Percentiles rank a stretch among this genome's conserved stretches.
Evolutionary conservation across 2,329 filamentous ascomycete species (phyloP).

Genomic region (Ophiosphaerella herpotricha): DNA sequence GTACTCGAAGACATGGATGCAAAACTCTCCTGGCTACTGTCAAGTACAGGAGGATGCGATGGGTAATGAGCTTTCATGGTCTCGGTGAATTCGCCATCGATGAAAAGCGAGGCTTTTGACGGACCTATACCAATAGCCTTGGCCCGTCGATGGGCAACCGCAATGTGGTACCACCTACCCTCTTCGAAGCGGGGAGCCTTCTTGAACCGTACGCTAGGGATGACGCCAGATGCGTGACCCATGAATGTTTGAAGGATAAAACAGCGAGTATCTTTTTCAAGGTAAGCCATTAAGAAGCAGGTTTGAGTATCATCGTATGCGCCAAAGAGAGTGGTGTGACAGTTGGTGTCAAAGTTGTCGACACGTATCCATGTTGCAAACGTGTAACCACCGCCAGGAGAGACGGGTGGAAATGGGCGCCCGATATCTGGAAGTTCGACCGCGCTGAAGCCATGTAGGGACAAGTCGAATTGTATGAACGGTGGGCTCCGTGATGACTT

Average conservation of each 20-base stretch:
- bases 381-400: slow-evolving; percentile 78
- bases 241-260: slow-evolving; percentile 97
- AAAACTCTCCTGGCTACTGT: slow-evolving; percentile 69
- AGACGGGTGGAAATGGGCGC: slow-evolving; percentile 79
- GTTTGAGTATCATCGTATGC: slow-evolving; percentile 90
- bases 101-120: slow-evolving; percentile 83
- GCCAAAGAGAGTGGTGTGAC: slow-evolving; percentile 94
- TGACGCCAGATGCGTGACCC: slow-evolving; percentile 64
- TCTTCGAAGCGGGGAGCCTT: slow-evolving; percentile 78
- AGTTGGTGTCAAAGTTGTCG: slow-evolving; percentile 79
- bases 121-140: slow-evolving; percentile 67
- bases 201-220: slow-evolving; percentile 93
- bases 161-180: slow-evolving; percentile 89
- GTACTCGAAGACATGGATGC: slow-evolving; percentile 65
- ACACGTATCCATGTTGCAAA: slow-evolving; percentile 88
- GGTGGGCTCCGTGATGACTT: slow-evolving; percentile 76
- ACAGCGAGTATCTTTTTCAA: slow-evolving; percentile 91
- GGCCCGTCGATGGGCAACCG: slow-evolving; percentile 79
- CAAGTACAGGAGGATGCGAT: slow-evolving; percentile 68
- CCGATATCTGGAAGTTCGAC: slow-evolving; percentile 88
- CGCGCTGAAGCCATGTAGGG: slow-evolving; percentile 83
- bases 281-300: slow-evolving; percentile 90
- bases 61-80: slow-evolving; percentile 91
- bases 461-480: slow-evolving; percentile 93
- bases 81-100: slow-evolving; percentile 92